Evolutionary conservation across 1,284 basidiomycete genomes (phyloP), one percentile per base, ranked within the genome.

Genomic region (Inonotus obliquus): DNA sequence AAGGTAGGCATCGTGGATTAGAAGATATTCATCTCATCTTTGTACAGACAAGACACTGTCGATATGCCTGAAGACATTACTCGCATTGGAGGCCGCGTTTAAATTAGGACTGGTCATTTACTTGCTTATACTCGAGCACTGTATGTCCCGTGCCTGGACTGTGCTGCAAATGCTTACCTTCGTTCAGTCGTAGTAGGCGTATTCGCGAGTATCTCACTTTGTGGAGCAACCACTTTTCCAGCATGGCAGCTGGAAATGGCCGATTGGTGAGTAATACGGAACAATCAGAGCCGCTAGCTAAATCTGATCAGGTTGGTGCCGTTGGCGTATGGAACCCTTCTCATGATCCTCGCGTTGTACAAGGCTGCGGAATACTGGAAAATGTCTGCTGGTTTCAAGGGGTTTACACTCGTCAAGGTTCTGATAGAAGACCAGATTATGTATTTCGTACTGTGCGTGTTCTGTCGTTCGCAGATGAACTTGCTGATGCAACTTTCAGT

Each of bases 341-440:
- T 52, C 19, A 35, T 35, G 54, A 27, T 27, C 21, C 44, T 58
- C 17, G 56, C 56, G 6, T 17, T 48, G 4, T 47, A 29, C 44
- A 58, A 48, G 17, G 56, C 56, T 32, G 32, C 41, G 1, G 39
- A 29, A 29, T 58, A 48, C 29, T 58, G 56, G 56, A 35, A 35
- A n/a, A 35, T 54, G 37, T 37, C 35, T 10, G 11, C 37, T 10
- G 23, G 37, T 23, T 48, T 47, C 44, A 45, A 37, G 35, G 41
- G 56, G 14, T 48, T 32, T 2, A 11, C 44, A n/a, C 44, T 48
- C 29, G 45, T 58, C 44, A 45, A 48, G 32, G 56, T 58, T 19
- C 41, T 58, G 6, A 58, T 58, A 4, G 4, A 21, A 29, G 56
- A 58, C 32, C 56, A 58, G 48, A 5, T 57, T 17, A 57, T 57